A percentile compares a stretch with the other conserved stretches of the same genome.
These are phyloP conservation scores for Plasmopara halstedii DNA, from an alignment of 352 stramenopile genomes.

Conservation along the genomic window DNA sequence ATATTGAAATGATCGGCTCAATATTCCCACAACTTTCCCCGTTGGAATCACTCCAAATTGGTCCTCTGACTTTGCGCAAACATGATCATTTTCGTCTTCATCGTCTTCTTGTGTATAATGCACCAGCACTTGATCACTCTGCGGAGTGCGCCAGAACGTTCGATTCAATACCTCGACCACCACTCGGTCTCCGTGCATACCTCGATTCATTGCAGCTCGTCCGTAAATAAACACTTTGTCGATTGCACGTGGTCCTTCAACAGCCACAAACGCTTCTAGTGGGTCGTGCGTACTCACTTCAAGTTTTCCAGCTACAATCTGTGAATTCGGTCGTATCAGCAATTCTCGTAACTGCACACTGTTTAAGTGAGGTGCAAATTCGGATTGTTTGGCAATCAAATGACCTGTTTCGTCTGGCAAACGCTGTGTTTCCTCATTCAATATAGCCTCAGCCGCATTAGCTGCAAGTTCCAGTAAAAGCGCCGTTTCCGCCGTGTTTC, in stretches of 20 bases:
- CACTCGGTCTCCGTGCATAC: slow-evolving; percentile 96
- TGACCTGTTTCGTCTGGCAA: slow-evolving; percentile 19
- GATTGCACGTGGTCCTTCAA: slow-evolving; percentile 31
- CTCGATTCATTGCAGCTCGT: slow-evolving; percentile 91
- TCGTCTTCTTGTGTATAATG: slow-evolving; percentile 61
- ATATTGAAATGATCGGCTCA: slow-evolving; percentile 59
- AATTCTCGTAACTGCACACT: slow-evolving; percentile 28
- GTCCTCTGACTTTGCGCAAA: slow-evolving; percentile 6
- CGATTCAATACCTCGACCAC: slow-evolving; percentile 88
- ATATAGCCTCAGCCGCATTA: slow-evolving; percentile 52
- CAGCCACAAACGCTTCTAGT: slow-evolving; percentile 62
- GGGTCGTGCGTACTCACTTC: slow-evolving; percentile 69
- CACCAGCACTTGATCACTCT: slow-evolving; percentile 56
- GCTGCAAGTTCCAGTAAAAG: slow-evolving; percentile 52
- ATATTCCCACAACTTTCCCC: slow-evolving; percentile 78
- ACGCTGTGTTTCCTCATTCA: slow-evolving; percentile 36
- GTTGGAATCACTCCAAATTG: slow-evolving; percentile 41
- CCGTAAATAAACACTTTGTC: slow-evolving; percentile 70
- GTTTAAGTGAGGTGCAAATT: slow-evolving; percentile 53
- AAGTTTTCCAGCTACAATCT: slow-evolving; percentile 41
- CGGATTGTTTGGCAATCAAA: slow-evolving; percentile 10
- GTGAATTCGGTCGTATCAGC: slow-evolving; percentile 17
- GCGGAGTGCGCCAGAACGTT: slow-evolving; percentile 59
- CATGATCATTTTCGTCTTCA: slow-evolving; percentile 18
- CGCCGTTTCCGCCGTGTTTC: slow-evolving; percentile 15